Percentiles rank a stretch among this genome's conserved stretches.
phyloP scores from a whole-genome alignment of 2,329 filamentous ascomycete genomes.

The Cladosporium velox region DNA sequence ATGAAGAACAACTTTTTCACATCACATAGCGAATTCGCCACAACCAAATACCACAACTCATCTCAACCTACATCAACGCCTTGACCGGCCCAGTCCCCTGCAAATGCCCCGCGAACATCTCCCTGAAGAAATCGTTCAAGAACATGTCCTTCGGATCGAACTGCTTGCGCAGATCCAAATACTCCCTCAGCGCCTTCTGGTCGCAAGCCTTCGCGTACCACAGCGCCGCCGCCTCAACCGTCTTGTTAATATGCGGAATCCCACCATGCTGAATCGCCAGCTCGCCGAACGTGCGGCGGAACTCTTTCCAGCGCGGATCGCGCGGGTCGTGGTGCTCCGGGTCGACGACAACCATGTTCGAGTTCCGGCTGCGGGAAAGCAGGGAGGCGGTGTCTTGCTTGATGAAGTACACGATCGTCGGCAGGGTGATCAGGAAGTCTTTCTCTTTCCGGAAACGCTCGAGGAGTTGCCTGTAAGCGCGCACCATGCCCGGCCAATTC shows the following conservation, averaged over 20 bases:
- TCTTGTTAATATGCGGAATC: constrained; percentile 23
- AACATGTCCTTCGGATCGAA: constrained; percentile 21
- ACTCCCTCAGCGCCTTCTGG: constrained; percentile 16
- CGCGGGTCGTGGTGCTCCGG: constrained; percentile 19
- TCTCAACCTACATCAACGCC: not conserved
- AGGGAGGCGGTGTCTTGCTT: constrained; percentile 15
- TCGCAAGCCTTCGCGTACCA: constrained; percentile 22
- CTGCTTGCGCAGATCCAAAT: constrained; percentile 11
- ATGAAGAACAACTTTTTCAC: not conserved
- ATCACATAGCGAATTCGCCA: not conserved
- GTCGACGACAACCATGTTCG: constrained; percentile 21
- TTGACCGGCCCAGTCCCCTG: not conserved
- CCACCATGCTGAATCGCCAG: constrained; percentile 22
- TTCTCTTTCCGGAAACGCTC: constrained; percentile 13
- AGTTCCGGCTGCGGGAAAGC: constrained; percentile 11
- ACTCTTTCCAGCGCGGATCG: constrained; percentile 19
- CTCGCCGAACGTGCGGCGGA: constrained; percentile 17
- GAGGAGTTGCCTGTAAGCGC: constrained; percentile 4
- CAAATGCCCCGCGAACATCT: constrained; percentile 12
- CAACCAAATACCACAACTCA: not conserved
- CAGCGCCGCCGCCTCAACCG: constrained; percentile 12
- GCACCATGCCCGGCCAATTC: constrained; percentile 20
- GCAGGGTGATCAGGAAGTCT: constrained; percentile 20
- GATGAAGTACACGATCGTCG: constrained; percentile 22
- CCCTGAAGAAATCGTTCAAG: constrained; percentile 19